phyloP scores from a whole-genome alignment of 225 moss, liverwort and hornwort genomes.

The Physcomitrium patens region DNA sequence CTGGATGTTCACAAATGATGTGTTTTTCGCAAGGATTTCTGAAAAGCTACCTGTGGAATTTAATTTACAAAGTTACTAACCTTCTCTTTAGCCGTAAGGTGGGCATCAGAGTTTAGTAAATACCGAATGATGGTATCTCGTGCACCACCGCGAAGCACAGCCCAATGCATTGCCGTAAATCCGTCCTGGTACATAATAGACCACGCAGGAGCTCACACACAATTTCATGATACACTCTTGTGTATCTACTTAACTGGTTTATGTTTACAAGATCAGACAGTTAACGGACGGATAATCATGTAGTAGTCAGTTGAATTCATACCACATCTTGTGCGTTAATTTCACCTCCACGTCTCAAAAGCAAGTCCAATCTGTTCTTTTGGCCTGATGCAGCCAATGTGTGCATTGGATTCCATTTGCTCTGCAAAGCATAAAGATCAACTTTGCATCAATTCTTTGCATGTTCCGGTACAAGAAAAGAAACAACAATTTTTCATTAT shows the following conservation, averaged over 20 bases:
- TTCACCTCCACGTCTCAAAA: conserved; percentile 66
- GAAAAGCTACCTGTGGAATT: conserved; percentile 9
- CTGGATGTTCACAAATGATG: not conserved
- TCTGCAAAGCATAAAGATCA: conserved; percentile 43
- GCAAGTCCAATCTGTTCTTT: conserved; percentile 66
- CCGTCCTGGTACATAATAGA: conserved; percentile 55
- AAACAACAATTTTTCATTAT: not conserved
- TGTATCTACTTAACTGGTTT: conserved; percentile 5
- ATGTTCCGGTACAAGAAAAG: not conserved
- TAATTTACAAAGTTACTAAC: conserved; percentile 26
- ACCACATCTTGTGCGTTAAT: conserved; percentile 64
- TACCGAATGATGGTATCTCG: conserved; percentile 68
- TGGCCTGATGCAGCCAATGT: conserved; percentile 86
- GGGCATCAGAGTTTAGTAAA: conserved; percentile 72
- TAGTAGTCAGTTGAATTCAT: conserved; percentile 21
- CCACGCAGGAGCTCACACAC: not conserved
- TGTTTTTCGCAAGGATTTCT: not conserved
- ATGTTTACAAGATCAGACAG: conserved; percentile 4
- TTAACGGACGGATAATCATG: conserved; percentile 2
- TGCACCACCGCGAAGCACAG: conserved; percentile 67
- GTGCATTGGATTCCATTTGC: conserved; percentile 84
- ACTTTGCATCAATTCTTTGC: conserved; percentile 18
- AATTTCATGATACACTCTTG: conserved; percentile 1
- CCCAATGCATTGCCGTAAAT: conserved; percentile 74
- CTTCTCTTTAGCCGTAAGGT: conserved; percentile 47